A percentile compares a stretch with the other conserved stretches of the same genome.
Conservation (phyloP, 2,329 filamentous ascomycete species). For the Curvularia hawaiiensis region DNA sequence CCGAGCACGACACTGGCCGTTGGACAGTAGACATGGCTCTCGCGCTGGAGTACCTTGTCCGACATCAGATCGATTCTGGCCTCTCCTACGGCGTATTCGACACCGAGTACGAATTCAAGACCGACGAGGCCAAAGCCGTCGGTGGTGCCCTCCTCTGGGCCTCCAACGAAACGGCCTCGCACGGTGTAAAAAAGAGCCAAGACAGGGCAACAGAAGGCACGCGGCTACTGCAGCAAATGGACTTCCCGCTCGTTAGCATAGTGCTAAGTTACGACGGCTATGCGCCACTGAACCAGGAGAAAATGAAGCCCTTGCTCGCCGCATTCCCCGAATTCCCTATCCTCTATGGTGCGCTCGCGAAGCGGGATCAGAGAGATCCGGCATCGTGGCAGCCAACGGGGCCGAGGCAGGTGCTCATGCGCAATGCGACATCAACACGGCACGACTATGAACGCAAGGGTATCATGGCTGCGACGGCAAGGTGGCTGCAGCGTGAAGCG, state of each 20-base stretch:
- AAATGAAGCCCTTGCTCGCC: constrained; percentile 30
- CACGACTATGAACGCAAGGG: constrained; percentile 42
- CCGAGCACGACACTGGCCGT: constrained; percentile 23
- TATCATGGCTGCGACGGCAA: constrained; percentile 43
- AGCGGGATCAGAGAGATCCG: constrained; percentile 30
- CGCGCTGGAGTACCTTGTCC: constrained; percentile 34
- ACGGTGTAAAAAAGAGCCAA: constrained; percentile 21
- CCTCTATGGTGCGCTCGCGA: constrained; percentile 29
- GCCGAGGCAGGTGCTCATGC: constrained; percentile 40
- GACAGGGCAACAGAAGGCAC: constrained; percentile 27
- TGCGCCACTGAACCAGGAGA: constrained; percentile 30
- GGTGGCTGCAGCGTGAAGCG: constrained; percentile 48
- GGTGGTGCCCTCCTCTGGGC: constrained; percentile 39
- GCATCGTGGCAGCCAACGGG: constrained; percentile 36
- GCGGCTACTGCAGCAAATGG: constrained; percentile 43
- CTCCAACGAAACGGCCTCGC: constrained; percentile 12
- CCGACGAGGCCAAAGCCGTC: constrained; percentile 31
- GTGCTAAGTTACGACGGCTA: constrained; percentile 44
- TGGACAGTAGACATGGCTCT: constrained; percentile 16
- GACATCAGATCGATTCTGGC: constrained; percentile 43
- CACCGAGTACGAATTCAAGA: constrained; percentile 46
- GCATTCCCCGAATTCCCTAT: constrained; percentile 32
- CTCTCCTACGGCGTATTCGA: constrained; percentile 49
- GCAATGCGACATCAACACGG: constrained; percentile 47
- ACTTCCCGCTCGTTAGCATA: constrained; percentile 48